A percentile compares a stretch with the other conserved stretches of the same genome.
Conservation (phyloP, 225 moss, liverwort and hornwort genomes). For the Climacium dendroides region DNA sequence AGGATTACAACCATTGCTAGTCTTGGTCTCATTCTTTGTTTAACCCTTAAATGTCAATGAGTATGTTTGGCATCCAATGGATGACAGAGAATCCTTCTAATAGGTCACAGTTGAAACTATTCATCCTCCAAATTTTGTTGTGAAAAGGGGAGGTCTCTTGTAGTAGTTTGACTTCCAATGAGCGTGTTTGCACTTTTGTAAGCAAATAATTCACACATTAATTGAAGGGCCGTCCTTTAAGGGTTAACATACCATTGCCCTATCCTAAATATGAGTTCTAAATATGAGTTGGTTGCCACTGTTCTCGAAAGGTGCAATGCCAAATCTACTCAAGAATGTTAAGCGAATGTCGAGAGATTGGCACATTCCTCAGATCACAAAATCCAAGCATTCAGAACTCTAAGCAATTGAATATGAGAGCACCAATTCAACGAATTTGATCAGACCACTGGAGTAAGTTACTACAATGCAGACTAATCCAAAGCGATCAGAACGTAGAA, state of each 20-base stretch:
- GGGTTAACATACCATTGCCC: background rate
- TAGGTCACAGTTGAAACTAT: too few species aligned
- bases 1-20: too few species aligned
- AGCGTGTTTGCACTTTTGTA: too few species aligned
- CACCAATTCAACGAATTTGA: background rate
- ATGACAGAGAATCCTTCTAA: too few species aligned
- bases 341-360: background rate
- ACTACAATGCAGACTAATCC: background rate
- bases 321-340: background rate
- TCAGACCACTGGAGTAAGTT: background rate
- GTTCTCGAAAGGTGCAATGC: too few species aligned
- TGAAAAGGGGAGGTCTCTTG: too few species aligned
- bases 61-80: too few species aligned
- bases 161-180: too few species aligned
- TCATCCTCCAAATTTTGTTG: too few species aligned
- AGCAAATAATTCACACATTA: too few species aligned
- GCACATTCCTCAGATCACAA: background rate
- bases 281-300: background rate
- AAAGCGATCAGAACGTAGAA: background rate
- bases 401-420: background rate
- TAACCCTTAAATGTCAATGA: too few species aligned
- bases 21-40: background rate
- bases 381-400: background rate
- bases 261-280: background rate
- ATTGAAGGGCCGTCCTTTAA: too few species aligned